These are phyloP conservation scores for Aspergillus bertholletiae DNA, from an alignment of 495 filamentous ascomycete genomes.

Conservation along the genomic window DNA sequence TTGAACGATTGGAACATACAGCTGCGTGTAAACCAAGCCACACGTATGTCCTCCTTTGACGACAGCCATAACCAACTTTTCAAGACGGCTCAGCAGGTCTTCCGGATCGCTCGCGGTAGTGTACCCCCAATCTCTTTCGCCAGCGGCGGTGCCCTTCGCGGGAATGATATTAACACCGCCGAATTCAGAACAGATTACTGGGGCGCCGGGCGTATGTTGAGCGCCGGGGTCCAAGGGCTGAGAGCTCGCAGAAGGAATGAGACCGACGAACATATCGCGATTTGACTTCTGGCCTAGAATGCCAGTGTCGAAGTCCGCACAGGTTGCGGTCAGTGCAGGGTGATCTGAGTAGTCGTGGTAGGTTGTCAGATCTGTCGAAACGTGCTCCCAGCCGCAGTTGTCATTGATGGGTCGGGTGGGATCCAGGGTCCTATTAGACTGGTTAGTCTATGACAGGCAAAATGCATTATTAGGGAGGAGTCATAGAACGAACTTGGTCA, in stretches of 20 bases:
- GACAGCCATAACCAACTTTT: constrained; percentile 34
- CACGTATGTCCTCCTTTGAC: constrained; percentile 33
- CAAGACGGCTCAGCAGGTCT: constrained; percentile 28
- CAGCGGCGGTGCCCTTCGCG: constrained; percentile 22
- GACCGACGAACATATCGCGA: constrained; percentile 45
- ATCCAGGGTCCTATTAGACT: constrained; percentile 41
- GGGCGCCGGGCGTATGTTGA: constrained; percentile 43
- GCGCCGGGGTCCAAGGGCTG: constrained; percentile 38
- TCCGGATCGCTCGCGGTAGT: constrained; percentile 34
- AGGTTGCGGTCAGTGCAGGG: constrained; percentile 41
- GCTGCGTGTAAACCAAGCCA: constrained; percentile 37
- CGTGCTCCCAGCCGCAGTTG: constrained; percentile 64
- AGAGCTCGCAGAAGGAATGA: constrained; percentile 24
- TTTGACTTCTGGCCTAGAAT: constrained; percentile 44
- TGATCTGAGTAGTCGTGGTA: constrained; percentile 60
- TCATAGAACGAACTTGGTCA: constrained; percentile 48
- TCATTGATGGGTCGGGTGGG: constrained; percentile 58
- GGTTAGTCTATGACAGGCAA: too few species aligned
- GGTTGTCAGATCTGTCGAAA: constrained; percentile 54
- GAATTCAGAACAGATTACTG: constrained; percentile 56
- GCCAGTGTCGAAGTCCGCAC: constrained; percentile 34
- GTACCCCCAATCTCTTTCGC: constrained; percentile 37
- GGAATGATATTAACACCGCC: constrained; percentile 58
- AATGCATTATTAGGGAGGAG: too few species aligned
- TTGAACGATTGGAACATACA: constrained; percentile 25